Evolutionary conservation across 163 green algal genomes (phyloP).

Genomic region (Volvox carteri): DNA sequence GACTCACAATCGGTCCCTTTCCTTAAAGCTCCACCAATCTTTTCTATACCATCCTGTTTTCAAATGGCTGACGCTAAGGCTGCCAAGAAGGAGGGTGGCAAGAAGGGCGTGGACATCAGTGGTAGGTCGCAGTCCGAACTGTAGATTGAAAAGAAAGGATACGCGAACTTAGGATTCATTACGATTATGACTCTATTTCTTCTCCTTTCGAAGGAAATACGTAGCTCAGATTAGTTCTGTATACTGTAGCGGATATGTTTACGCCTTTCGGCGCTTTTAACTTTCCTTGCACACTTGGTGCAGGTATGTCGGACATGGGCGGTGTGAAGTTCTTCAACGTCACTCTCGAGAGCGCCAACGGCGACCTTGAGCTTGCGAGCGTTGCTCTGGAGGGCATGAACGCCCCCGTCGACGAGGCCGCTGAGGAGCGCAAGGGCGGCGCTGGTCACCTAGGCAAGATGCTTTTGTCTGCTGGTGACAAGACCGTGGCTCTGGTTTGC

Average conservation of each 20-base stretch:
- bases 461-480: conserved; percentile 84
- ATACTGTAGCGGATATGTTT: too few species aligned
- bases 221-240: too few species aligned
- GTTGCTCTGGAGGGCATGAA: conserved; percentile 85
- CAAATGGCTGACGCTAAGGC: conserved; percentile 43
- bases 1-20: not conserved
- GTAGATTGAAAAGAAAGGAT: conserved; percentile 33
- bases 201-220: too few species aligned
- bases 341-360: conserved; percentile 79
- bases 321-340: conserved; percentile 85
- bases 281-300: not conserved
- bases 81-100: conserved; percentile 60
- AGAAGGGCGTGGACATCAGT: conserved; percentile 69
- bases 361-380: conserved; percentile 82
- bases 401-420: conserved; percentile 81
- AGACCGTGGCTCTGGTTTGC: conserved; percentile 77
- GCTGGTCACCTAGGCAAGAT: conserved; percentile 78
- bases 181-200: too few species aligned
- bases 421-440: conserved; percentile 91
- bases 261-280: not conserved
- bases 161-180: too few species aligned
- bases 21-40: not conserved
- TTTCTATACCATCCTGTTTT: not conserved
- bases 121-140: conserved; percentile 33
- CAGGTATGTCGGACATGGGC: conserved; percentile 82